These are phyloP conservation scores for Fusarium robinianum DNA, from an alignment of 2,329 filamentous ascomycete species.

Conservation along the genomic window DNA sequence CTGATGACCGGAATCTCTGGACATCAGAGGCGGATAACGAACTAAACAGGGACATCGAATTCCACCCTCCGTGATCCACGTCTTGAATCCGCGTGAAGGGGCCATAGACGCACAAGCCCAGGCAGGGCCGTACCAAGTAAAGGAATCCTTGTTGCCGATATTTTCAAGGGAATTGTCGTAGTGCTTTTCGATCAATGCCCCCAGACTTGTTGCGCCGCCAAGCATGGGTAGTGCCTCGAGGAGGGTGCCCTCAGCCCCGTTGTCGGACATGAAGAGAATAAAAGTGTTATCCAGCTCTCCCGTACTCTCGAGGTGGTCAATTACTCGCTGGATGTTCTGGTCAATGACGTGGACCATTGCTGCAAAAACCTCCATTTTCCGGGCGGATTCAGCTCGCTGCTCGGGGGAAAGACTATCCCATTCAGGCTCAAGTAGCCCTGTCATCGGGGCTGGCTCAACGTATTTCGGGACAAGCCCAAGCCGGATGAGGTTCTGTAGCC, in stretches of 20 bases:
- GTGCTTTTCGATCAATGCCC: slow-evolving; percentile 40
- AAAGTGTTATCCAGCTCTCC: slow-evolving; percentile 59
- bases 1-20: background rate
- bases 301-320: slow-evolving; percentile 54
- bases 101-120: slow-evolving; percentile 55
- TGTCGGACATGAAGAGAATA: slow-evolving; percentile 58
- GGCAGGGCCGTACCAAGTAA: slow-evolving; percentile 64
- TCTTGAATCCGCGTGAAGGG: slow-evolving; percentile 50
- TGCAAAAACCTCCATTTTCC: slow-evolving; percentile 54
- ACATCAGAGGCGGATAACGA: slow-evolving; percentile 37
- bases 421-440: too few species aligned
- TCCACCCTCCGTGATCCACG: slow-evolving; percentile 9
- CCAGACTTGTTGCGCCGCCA: slow-evolving; percentile 21
- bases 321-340: slow-evolving; percentile 55
- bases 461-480: slow-evolving; percentile 44
- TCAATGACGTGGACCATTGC: slow-evolving; percentile 63
- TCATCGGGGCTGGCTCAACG: slow-evolving; percentile 24
- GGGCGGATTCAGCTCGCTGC: slow-evolving; percentile 22
- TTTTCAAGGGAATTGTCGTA: slow-evolving; percentile 59
- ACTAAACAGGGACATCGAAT: slow-evolving; percentile 12
- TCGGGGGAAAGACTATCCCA: slow-evolving; percentile 20
- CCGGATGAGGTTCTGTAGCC: slow-evolving; percentile 51
- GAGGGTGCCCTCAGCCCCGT: slow-evolving; percentile 57
- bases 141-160: slow-evolving; percentile 59
- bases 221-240: slow-evolving; percentile 61